Percentiles rank a stretch among this genome's conserved stretches.
Evolutionary conservation across 306 rosid species (phyloP).

Genomic region (Glycyrrhiza uralensis): DNA sequence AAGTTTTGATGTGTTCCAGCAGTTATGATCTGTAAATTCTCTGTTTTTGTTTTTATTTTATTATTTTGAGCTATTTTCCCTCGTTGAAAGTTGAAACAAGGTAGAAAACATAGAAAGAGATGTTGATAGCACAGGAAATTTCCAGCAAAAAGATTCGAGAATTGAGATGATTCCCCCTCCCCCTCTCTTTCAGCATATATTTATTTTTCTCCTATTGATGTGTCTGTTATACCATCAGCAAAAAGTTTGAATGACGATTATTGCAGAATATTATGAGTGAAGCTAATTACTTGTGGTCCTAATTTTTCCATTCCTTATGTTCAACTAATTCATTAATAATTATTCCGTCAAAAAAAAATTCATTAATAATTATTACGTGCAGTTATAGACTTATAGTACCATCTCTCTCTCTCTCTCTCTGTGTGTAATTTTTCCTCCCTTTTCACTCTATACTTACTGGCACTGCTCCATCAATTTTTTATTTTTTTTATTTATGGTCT

Average conservation of each 20-base stretch:
- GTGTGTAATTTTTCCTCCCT: not conserved
- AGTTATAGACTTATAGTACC: too few relatives aligned
- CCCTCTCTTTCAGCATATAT: not conserved
- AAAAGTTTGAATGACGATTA: conserved; percentile 36
- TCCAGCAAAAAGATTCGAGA: conserved; percentile 38
- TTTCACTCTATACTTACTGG: too few relatives aligned
- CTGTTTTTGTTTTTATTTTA: not conserved
- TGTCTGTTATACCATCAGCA: conserved; percentile 38
- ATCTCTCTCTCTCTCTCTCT: too few relatives aligned
- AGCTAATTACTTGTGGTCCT: conserved; percentile 41
- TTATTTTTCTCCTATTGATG: conserved; percentile 27
- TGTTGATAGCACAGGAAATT: conserved; percentile 60
- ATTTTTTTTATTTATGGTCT: too few relatives aligned
- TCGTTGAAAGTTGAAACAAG: conserved; percentile 13
- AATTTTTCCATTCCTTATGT: conserved; percentile 37
- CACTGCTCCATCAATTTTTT: too few relatives aligned
- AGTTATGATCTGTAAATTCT: conserved; percentile 50
- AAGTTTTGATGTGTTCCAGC: conserved; percentile 72
- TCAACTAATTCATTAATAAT: conserved; percentile 33
- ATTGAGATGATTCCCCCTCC: not conserved
- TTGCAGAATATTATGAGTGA: conserved; percentile 43
- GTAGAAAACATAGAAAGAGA: conserved; percentile 40
- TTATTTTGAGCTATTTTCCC: not conserved
- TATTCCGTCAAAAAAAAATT: too few relatives aligned
- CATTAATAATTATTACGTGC: too few relatives aligned